A percentile compares a stretch with the other conserved stretches of the same genome.
phyloP scores from a whole-genome alignment of 2,329 filamentous ascomycete genomes.

The Xylaria sp. region DNA sequence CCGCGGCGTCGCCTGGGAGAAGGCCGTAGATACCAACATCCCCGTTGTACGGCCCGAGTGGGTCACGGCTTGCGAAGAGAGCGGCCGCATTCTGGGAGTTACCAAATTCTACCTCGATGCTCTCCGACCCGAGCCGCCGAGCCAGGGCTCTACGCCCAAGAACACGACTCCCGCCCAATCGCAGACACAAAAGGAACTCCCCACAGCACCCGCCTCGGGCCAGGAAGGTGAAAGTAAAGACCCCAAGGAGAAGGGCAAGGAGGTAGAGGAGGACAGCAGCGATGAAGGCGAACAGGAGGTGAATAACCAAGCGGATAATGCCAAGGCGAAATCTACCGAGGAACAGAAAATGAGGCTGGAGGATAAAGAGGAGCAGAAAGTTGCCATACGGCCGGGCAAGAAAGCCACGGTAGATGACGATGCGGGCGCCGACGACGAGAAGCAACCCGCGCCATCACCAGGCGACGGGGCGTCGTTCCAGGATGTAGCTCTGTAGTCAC shows the following conservation, averaged over 20 bases:
- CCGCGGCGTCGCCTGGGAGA: slow-evolving; percentile 90
- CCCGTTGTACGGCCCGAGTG: slow-evolving; percentile 96
- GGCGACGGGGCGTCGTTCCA: slow-evolving; percentile 71
- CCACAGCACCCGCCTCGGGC: slow-evolving; percentile 41
- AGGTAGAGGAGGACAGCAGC: slow-evolving; percentile 31
- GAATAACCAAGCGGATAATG: slow-evolving; percentile 48
- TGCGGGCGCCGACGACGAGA: slow-evolving; percentile 50
- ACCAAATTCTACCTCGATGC: slow-evolving; percentile 97
- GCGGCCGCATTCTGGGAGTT: slow-evolving; percentile 91
- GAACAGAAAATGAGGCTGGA: slow-evolving; percentile 69
- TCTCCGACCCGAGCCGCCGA: slow-evolving; percentile 59
- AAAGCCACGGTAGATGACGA: slow-evolving; percentile 51
- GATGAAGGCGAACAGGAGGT: slow-evolving; percentile 48
- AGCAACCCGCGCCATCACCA: slow-evolving; percentile 60
- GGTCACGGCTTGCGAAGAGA: slow-evolving; percentile 95
- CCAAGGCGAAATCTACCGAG: slow-evolving; percentile 50
- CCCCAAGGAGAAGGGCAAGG: slow-evolving; percentile 40
- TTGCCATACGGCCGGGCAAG: slow-evolving; percentile 59
- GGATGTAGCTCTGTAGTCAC: slow-evolving; percentile 66
- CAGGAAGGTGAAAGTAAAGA: slow-evolving; percentile 38
- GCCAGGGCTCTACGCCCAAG: slow-evolving; percentile 50
- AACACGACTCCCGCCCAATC: slow-evolving; percentile 42
- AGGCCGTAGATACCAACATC: slow-evolving; percentile 97
- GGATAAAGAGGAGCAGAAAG: slow-evolving; percentile 65
- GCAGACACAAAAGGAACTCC: slow-evolving; percentile 47